These are phyloP conservation scores for Flagelloscypha sp. DNA, from an alignment of 768 basidiomycete species.

Conservation along the genomic window DNA sequence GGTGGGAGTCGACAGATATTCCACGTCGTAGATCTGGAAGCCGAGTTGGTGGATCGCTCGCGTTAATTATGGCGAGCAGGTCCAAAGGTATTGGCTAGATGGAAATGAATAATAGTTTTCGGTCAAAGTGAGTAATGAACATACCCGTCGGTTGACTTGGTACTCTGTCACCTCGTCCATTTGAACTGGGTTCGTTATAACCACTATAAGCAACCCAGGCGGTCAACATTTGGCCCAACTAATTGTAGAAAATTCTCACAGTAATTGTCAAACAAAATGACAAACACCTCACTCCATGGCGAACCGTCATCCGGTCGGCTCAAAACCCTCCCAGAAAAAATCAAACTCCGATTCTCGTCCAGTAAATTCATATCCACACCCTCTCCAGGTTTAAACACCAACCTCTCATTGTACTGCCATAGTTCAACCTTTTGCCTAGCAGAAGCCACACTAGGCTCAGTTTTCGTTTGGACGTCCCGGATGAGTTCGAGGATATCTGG, in stretches of 20 bases:
- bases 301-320: slow-evolving; percentile 58
- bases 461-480: slow-evolving; percentile 49
- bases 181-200: slow-evolving; percentile 51
- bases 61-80: slow-evolving; percentile 51
- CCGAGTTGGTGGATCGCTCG: slow-evolving; percentile 45
- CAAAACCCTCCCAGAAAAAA: slow-evolving; percentile 50
- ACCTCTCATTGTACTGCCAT: slow-evolving; percentile 47
- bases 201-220: slow-evolving; percentile 38
- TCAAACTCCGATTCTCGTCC: slow-evolving; percentile 51
- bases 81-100: slow-evolving; percentile 63
- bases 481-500: slow-evolving; percentile 58
- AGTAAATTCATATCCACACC: slow-evolving; percentile 58
- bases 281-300: slow-evolving; percentile 62
- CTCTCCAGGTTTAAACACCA: slow-evolving; percentile 48
- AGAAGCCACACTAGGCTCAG: slow-evolving; percentile 51
- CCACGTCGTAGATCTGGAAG: slow-evolving; percentile 34
- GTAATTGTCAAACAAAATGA: slow-evolving; percentile 67
- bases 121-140: too few species aligned
- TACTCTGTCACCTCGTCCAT: slow-evolving; percentile 47
- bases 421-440: slow-evolving; percentile 60
- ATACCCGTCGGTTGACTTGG: slow-evolving; percentile 48
- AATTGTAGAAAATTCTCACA: slow-evolving; percentile 25
- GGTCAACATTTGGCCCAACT: slow-evolving; percentile 1
- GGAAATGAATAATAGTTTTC: slow-evolving; percentile 4
- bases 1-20: slow-evolving; percentile 21